Evolutionary conservation across 202 grass and related monocot species (phyloP).

Genomic region (Musa balbisiana): DNA sequence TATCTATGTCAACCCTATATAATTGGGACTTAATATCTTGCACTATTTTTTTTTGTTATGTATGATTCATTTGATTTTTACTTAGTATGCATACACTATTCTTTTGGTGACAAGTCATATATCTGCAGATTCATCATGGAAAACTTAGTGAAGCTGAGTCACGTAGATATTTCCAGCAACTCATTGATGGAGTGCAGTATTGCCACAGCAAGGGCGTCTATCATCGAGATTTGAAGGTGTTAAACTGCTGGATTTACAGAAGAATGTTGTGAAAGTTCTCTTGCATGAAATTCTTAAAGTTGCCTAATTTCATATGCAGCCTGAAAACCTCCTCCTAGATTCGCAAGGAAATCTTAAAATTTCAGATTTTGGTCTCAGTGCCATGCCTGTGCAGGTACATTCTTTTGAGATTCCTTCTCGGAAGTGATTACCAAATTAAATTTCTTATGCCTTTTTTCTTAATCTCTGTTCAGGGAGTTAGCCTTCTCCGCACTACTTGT

Average conservation of each 20-base stretch:
- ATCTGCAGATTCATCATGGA: constrained; percentile 67
- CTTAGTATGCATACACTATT: no score
- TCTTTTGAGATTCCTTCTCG: constrained; percentile 20
- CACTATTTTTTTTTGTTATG: background rate
- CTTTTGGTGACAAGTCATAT: background rate
- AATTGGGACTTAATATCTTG: background rate
- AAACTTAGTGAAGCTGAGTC: constrained; percentile 80
- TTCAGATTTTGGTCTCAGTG: constrained; percentile 96
- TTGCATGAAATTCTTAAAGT: constrained; percentile 23
- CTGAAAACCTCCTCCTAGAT: constrained; percentile 95
- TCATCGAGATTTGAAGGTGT: constrained; percentile 92
- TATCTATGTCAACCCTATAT: no score
- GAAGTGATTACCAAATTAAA: constrained; percentile 1
- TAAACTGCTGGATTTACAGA: constrained; percentile 16
- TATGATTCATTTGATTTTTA: background rate
- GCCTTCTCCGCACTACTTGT: constrained; percentile 77
- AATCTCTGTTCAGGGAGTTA: constrained; percentile 44
- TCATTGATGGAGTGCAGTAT: constrained; percentile 93
- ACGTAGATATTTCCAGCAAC: constrained; percentile 87
- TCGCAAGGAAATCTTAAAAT: constrained; percentile 98
- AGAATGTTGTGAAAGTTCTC: constrained; percentile 8
- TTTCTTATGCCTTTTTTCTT: background rate
- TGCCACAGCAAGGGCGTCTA: constrained; percentile 89
- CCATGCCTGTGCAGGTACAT: constrained; percentile 70
- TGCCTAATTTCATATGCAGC: constrained; percentile 46